A percentile compares a stretch with the other conserved stretches of the same genome.
phyloP scores from a whole-genome alignment of 768 basidiomycete species.

The Lentinula raphanica region DNA sequence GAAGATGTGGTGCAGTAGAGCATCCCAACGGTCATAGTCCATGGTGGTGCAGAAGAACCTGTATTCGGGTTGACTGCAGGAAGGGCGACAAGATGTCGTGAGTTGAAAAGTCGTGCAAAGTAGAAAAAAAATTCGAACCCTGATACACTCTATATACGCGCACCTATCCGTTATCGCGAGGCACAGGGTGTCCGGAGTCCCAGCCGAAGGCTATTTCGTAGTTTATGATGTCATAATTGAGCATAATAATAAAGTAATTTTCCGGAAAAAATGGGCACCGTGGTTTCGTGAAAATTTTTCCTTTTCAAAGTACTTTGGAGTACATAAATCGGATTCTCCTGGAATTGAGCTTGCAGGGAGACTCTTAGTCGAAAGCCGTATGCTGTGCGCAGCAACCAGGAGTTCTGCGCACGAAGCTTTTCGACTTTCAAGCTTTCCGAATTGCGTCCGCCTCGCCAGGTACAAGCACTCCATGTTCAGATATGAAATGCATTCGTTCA shows the following conservation, averaged over 20 bases:
- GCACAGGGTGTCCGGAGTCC: not conserved
- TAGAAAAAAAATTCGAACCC: not conserved
- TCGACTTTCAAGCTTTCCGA: too few relatives aligned
- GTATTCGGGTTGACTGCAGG: not conserved
- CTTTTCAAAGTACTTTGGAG: too few relatives aligned
- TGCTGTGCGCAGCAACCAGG: too few relatives aligned
- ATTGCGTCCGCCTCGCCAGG: too few relatives aligned
- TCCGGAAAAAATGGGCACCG: not conserved
- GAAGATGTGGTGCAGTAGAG: conserved; percentile 50
- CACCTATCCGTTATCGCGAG: not conserved
- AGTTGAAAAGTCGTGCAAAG: not conserved
- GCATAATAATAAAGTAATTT: not conserved
- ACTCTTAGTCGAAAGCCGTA: too few relatives aligned
- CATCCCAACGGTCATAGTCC: conserved; percentile 51
- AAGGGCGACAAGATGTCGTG: not conserved
- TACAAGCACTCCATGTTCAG: too few relatives aligned
- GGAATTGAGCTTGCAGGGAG: too few relatives aligned
- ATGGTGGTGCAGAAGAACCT: conserved; percentile 12
- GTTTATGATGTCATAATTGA: not conserved
- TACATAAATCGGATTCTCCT: too few relatives aligned
- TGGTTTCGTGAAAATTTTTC: not conserved
- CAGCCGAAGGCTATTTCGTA: not conserved
- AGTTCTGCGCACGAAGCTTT: too few relatives aligned
- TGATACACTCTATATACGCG: not conserved
- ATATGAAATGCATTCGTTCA: too few relatives aligned